phyloP scores from a whole-genome alignment of 176 grass and related monocot species.

The Saccharum spontaneum region DNA sequence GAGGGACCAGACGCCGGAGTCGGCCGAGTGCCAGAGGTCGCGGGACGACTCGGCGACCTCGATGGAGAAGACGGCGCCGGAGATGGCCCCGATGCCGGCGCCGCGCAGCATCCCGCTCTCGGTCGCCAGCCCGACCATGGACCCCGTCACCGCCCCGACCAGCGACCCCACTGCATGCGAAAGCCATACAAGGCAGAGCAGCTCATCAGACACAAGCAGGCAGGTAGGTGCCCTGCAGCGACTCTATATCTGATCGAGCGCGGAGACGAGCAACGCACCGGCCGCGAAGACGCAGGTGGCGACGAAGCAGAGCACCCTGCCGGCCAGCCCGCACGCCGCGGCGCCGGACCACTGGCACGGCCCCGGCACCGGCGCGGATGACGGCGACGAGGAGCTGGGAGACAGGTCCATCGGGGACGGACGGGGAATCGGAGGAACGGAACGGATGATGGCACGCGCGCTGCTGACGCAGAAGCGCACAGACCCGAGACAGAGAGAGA shows the following conservation, averaged over 20 bases:
- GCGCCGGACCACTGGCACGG: conserved; percentile 1
- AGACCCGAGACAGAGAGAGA: not conserved
- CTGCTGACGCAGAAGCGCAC: not conserved
- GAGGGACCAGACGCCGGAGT: conserved; percentile 60
- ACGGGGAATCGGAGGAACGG: not conserved
- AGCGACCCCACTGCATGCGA: conserved; percentile 48
- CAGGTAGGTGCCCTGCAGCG: too few relatives aligned
- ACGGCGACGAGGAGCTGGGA: not conserved
- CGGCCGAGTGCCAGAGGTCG: conserved; percentile 68
- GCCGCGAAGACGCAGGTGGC: conserved; percentile 45
- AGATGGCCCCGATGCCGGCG: conserved; percentile 86
- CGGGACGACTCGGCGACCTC: conserved; percentile 75
- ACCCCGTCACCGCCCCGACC: conserved; percentile 59
- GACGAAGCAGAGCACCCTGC: conserved; percentile 41
- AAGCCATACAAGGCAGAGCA: not conserved
- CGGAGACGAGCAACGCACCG: not conserved
- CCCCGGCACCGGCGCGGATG: not conserved
- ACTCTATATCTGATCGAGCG: too few relatives aligned
- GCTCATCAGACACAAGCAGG: not conserved
- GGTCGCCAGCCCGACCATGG: conserved; percentile 55
- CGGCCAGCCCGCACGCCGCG: conserved; percentile 22
- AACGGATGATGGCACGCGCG: too few relatives aligned
- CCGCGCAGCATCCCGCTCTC: conserved; percentile 73
- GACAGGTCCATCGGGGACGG: conserved; percentile 11
- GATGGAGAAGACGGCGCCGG: conserved; percentile 90